A percentile compares a stretch with the other conserved stretches of the same genome.
These are phyloP conservation scores for Pythium myriotylum DNA, from an alignment of 352 stramenopile species.

Conservation along the genomic window DNA sequence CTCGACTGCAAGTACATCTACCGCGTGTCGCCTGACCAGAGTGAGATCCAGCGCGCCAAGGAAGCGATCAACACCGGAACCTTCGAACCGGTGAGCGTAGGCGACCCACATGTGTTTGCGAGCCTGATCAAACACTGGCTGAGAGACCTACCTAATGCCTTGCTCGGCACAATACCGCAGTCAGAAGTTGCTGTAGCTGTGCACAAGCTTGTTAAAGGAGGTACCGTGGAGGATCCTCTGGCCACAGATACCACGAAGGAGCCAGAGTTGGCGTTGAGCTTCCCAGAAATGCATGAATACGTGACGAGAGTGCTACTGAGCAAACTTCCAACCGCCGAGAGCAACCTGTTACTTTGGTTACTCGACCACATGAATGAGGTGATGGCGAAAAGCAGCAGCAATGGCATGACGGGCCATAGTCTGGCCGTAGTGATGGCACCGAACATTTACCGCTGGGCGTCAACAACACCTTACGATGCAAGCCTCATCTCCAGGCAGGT, in stretches of 20 bases:
- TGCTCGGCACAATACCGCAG: slow-evolving; percentile 30
- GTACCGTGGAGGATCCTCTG: background rate
- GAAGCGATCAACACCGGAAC: slow-evolving; percentile 47
- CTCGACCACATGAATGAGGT: slow-evolving; percentile 71
- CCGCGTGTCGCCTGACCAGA: slow-evolving; percentile 49
- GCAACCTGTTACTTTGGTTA: slow-evolving; percentile 60
- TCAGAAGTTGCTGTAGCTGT: slow-evolving; percentile 29
- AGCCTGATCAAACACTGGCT: slow-evolving; percentile 72
- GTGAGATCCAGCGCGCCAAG: slow-evolving; percentile 44
- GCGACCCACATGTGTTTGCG: slow-evolving; percentile 56
- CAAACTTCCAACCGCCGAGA: slow-evolving; percentile 35
- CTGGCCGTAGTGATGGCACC: slow-evolving; percentile 61
- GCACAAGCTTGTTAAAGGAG: slow-evolving; percentile 22
- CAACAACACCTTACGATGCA: slow-evolving; percentile 24
- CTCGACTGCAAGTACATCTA: slow-evolving; percentile 61
- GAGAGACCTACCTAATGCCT: slow-evolving; percentile 47
- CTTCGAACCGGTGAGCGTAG: slow-evolving; percentile 38
- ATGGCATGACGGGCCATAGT: slow-evolving; percentile 57
- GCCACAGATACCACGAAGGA: background rate
- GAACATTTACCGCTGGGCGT: slow-evolving; percentile 47
- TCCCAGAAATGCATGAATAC: slow-evolving; percentile 7
- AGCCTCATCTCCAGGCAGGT: slow-evolving; percentile 32
- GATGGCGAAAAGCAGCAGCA: slow-evolving; percentile 30
- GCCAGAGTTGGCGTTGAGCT: slow-evolving; percentile 16
- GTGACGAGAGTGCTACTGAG: slow-evolving; percentile 23